Base-by-base conservation (phyloP, 352 stramenopile species). In the Globisporangium megalacanthum region DNA sequence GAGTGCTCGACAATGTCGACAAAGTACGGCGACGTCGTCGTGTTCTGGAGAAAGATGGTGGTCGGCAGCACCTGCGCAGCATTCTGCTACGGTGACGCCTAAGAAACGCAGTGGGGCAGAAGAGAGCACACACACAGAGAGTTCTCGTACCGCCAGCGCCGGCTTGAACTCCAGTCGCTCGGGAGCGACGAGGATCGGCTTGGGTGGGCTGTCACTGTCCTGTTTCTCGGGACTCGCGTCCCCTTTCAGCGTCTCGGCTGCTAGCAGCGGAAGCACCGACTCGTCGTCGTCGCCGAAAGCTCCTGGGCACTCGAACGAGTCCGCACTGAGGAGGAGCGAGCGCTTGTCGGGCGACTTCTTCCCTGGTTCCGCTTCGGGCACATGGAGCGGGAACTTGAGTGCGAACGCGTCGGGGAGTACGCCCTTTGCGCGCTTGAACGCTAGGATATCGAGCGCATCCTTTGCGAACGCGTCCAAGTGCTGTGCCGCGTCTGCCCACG, bases 21-120 rank as follows among this genome's bases (percentile, higher is more conserved):
- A 8, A 77, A 60, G 61, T 84, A 84, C 11, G 76, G 68, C 8
- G 61, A 79, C 11, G 68, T 19, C 2, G 81, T 86, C 33, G 68
- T 83, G 63, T 94, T 94, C 51, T 91, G 78, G 5, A 94, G 56
- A 37, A 90, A 92, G 17, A 94, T 72, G 53, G 92, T 94, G 8
- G 74, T 81, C 0, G 84, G 76, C 19, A 81, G 64, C 33, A 77
- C 62, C 49, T 81, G 66, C 3, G 60, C 51, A 15, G 62, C 49
- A 29, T 77, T 69, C 72, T 81, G 42, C 4, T 15, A 20, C 37
- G 25, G 54, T 35, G 8, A 19, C 49, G 5, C 22, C 7, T 41
- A 35, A 39, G 52, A 6, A 25, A 33, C 25, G 25, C 25, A 29
- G 25, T 29, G 25, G 25, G 25, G 25, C 25, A 29, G 25, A 29